Evolutionary conservation across 108 stramenopile species (phyloP), one percentile per base, ranked within the genome.

Genomic region (Conticribra weissflogii): DNA sequence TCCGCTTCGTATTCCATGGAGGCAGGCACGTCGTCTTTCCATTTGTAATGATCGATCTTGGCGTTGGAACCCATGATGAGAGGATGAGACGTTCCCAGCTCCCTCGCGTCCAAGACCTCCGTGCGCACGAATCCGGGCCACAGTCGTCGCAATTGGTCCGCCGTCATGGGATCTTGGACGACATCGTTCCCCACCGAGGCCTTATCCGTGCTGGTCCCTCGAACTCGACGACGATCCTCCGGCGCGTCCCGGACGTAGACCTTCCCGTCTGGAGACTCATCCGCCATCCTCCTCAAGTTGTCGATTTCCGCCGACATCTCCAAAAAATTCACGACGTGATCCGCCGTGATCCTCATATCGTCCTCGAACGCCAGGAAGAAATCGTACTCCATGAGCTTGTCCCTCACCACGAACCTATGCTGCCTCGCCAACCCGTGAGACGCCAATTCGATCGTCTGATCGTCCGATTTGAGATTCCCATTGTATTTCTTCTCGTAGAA

Each of bases 351-450:
- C 19, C 81, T 51, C 84, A 93, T 89, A 58, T 90, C 89, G 64
- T 93, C 92, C 58, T 93, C 89, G 71, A 93, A 88, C 2, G 78
- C 81, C 23, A 78, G 47, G 63, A 93, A 93, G 50, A 88, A 61
- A 47, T 93, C 92, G 64, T 93, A 90, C 19, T 87, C 81, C 53
- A 72, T 44, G 15, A 90, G 51, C 54, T 90, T 89, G 61, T 93
- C 92, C 53, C 81, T 77, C 56, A 93, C 79, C 25, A 93, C 92
- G 57, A 72, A 90, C 45, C 92, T 86, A 79, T 93, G 92, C 54
- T 93, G 92, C 54, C 92, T 77, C 49, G 85, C 83, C 55, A 93
- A 63, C 14, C 86, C 87, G 66, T 87, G 79, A 16, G 86, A 80
- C 46, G 77, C 77, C 52, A 61, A 33, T 22, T 66, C 77, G 27